Base-by-base conservation (phyloP, 805 yeast genomes). In the Wickerhamiella australiensis region DNA sequence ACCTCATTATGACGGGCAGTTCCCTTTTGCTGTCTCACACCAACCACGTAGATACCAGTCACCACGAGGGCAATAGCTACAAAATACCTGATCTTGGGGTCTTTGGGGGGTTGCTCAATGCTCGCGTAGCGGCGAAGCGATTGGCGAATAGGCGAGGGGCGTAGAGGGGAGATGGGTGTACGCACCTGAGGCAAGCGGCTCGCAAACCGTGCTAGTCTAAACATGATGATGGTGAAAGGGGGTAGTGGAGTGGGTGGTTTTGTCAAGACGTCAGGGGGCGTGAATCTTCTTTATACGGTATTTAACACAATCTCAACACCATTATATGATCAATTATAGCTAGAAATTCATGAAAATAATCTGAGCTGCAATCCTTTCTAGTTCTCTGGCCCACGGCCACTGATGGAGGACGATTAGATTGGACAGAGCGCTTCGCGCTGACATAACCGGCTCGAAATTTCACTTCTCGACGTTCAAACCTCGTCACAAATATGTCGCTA, bases 401-500 rank as follows among this genome's bases (percentile, higher is more conserved):
- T n/a, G n/a, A n/a, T n/a, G 33, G 33, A 4, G 33, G 33, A 29
- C 33, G 13, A 29, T 4, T 29, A 29, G 33, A 29, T 9, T 6
- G n/a, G n/a, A n/a, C n/a, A 25, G 6, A 9, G 27, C 27, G 27
- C 27, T 25, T 25, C 35, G n/a, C 15, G 15, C 35, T 33, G 9
- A 33, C 38, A 33, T 33, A 33, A 33, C 38, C 38, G 7, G 8
- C 38, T 15, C 20, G 13, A 33, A 33, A 33, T 17, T 17, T 33
- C 38, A 15, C 38, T n/a, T n/a, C n/a, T n/a, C n/a, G n/a, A n/a
- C n/a, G n/a, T n/a, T n/a, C 21, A n/a, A n/a, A 33, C 38, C n/a
- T 33, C 4, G 9, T 8, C 38, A 33, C 18, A 33, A 33, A 26
- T 7, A 87, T 90, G 96, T 87, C 96, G 27, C 72, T 88, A 49